Conservation (phyloP, 202 grass and related monocot species). For the Eragrostis tef region DNA sequence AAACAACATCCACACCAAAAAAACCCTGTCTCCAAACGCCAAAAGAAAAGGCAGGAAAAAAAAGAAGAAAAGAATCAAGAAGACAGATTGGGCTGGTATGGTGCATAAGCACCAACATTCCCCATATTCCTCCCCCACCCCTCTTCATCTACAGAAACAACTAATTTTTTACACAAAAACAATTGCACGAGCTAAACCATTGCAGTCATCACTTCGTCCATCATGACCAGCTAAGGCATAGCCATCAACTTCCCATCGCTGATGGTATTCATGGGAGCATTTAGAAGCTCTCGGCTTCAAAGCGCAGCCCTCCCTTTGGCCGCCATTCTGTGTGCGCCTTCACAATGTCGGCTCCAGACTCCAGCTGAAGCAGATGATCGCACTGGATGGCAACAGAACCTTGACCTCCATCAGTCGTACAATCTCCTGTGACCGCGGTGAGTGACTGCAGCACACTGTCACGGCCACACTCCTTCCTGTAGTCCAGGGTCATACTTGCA, state of each 20-base stretch:
- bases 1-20: conserved; percentile 1
- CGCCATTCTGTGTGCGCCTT: conserved; percentile 83
- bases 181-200: not conserved
- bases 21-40: not conserved
- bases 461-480: conserved; percentile 72
- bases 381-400: not conserved
- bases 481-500: conserved; percentile 71
- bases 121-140: not conserved
- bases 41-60: not conserved
- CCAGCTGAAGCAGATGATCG: conserved; percentile 65
- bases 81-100: not conserved
- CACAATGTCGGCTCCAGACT: conserved; percentile 75
- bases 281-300: not conserved
- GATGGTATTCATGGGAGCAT: not conserved
- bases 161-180: conserved; percentile 24
- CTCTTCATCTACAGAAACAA: not conserved
- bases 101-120: not conserved
- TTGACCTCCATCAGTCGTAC: not conserved
- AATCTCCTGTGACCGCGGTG: conserved; percentile 55
- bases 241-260: not conserved
- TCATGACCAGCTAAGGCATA: not conserved
- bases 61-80: conserved; percentile 1
- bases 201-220: not conserved
- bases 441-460: conserved; percentile 71
- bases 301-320: conserved; percentile 48